phyloP scores from a whole-genome alignment of 805 yeast genomes.

The Candida manassasensis region DNA sequence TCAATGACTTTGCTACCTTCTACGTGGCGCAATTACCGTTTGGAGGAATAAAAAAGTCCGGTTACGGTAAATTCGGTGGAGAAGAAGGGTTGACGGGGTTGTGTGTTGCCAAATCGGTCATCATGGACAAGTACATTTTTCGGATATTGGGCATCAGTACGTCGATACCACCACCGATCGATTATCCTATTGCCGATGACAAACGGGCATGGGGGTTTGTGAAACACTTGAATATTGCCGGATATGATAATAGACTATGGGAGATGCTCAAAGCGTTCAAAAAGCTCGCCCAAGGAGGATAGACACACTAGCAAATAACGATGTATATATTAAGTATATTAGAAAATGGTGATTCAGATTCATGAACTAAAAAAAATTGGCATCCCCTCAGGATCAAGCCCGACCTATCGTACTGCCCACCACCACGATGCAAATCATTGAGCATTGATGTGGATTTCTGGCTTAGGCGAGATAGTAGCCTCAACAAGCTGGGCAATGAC shows the following conservation, averaged over 20 bases:
- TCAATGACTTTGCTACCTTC: constrained; percentile 95
- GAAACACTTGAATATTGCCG: constrained; percentile 72
- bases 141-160: constrained; percentile 56
- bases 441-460: constrained; percentile 82
- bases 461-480: constrained; percentile 74
- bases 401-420: too few relatives aligned
- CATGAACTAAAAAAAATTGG: background rate
- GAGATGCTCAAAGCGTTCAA: constrained; percentile 42
- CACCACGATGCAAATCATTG: constrained; percentile 1
- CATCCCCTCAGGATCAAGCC: background rate
- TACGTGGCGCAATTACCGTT: constrained; percentile 95
- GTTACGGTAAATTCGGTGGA: constrained; percentile 97
- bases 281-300: constrained; percentile 34
- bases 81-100: constrained; percentile 92
- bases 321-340: constrained; percentile 1
- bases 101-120: constrained; percentile 81
- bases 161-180: constrained; percentile 80
- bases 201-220: constrained; percentile 88
- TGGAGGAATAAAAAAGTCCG: constrained; percentile 91
- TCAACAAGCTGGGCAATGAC: constrained; percentile 76
- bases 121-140: constrained; percentile 76
- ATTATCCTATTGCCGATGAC: constrained; percentile 83
- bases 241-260: constrained; percentile 76
- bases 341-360: background rate
- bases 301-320: constrained; percentile 1